phyloP scores from a whole-genome alignment of 345 rosid genomes.

The Syzygium aromaticum region DNA sequence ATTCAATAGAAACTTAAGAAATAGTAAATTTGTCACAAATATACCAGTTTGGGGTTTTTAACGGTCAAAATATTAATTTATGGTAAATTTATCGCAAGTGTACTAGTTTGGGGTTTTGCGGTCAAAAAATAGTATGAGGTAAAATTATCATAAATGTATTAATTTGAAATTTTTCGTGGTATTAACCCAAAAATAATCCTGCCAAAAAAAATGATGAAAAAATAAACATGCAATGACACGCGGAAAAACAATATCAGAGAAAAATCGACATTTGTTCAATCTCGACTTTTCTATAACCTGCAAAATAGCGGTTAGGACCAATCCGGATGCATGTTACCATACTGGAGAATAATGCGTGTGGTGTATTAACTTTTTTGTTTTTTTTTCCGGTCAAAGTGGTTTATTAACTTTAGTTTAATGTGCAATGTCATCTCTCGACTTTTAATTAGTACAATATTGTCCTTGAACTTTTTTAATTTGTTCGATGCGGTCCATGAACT shows the following conservation, averaged over 20 bases:
- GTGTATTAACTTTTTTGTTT: not conserved
- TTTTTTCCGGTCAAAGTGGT: too few species aligned
- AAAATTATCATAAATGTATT: too few species aligned
- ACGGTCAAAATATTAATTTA: too few species aligned
- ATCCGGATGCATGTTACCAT: not conserved
- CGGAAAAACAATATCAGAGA: not conserved
- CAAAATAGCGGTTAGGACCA: not conserved
- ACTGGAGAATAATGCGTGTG: not conserved
- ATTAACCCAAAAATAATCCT: too few species aligned
- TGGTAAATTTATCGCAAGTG: too few species aligned
- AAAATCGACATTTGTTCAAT: not conserved
- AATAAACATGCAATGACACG: not conserved
- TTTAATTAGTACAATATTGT: rapidly evolving
- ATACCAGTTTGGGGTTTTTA: too few species aligned
- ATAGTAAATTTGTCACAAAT: too few species aligned
- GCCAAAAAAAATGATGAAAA: not conserved
- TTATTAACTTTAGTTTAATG: not conserved
- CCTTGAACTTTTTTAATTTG: not conserved
- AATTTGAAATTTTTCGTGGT: too few species aligned
- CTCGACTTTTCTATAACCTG: not conserved
- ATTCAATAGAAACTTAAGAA: too few species aligned
- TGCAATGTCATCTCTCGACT: rapidly evolving
- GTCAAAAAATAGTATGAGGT: too few species aligned
- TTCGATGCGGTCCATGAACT: not conserved
- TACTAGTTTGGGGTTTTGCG: too few species aligned